Conservation (phyloP, 2,329 filamentous ascomycete genomes). For the Colletotrichum orchidophilum region DNA sequence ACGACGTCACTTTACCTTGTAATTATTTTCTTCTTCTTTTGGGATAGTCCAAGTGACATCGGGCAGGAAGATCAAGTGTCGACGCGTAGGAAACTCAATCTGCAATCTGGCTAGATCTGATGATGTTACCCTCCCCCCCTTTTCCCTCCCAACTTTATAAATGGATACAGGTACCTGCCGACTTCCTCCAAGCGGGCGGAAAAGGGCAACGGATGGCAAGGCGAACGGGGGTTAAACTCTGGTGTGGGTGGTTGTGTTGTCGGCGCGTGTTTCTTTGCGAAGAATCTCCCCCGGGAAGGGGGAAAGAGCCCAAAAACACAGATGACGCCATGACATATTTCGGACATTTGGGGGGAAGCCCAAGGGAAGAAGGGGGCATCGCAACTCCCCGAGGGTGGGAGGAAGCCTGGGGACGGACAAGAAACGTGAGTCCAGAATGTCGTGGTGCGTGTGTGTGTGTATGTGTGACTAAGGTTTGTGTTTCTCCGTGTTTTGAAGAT, state of each 20-base stretch:
- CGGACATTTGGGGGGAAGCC: neutral
- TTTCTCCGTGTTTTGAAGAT: neutral
- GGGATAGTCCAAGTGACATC: too few relatives aligned
- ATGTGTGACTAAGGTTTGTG: neutral
- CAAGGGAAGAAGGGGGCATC: neutral
- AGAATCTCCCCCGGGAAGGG: too few relatives aligned
- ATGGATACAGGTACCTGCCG: neutral
- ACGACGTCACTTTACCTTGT: too few relatives aligned
- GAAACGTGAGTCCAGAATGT: neutral
- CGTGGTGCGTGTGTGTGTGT: neutral
- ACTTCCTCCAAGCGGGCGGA: neutral
- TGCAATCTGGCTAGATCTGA: neutral
- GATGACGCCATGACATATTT: neutral
- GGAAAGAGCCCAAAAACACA: neutral
- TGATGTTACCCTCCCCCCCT: neutral
- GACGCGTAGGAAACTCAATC: neutral
- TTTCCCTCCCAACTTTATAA: neutral
- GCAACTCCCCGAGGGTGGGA: neutral
- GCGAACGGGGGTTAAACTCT: too few relatives aligned
- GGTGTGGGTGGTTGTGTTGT: neutral
- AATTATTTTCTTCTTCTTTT: too few relatives aligned
- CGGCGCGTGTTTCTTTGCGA: too few relatives aligned
- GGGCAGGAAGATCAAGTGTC: too few relatives aligned
- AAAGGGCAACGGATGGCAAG: too few relatives aligned
- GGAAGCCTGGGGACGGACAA: neutral